Percentiles rank a stretch among this genome's conserved stretches.
Evolutionary conservation across 306 rosid species (phyloP).

Genomic region (Rosa persica): DNA sequence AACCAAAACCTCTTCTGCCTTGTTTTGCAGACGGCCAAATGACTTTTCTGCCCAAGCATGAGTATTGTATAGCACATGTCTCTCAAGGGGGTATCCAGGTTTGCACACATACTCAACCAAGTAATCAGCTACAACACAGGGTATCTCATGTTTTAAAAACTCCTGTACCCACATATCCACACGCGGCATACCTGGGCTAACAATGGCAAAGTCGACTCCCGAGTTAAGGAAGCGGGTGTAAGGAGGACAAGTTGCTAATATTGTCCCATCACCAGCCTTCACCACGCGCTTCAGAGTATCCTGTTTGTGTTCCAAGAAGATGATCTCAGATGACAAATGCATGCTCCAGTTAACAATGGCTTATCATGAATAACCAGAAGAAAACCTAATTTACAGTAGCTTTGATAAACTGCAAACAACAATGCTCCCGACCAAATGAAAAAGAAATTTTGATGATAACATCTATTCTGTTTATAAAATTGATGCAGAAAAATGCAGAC

Average conservation of each 20-base stretch:
- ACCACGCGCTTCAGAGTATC: conserved; percentile 89
- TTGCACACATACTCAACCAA: conserved; percentile 93
- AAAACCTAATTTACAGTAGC: neutral
- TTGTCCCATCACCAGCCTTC: conserved; percentile 86
- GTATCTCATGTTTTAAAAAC: conserved; percentile 79
- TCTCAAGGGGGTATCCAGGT: conserved; percentile 75
- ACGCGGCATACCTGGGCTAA: conserved; percentile 79
- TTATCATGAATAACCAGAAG: neutral
- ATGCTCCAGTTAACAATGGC: neutral
- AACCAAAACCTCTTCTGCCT: conserved; percentile 53
- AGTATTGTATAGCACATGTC: conserved; percentile 67
- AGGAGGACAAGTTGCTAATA: conserved; percentile 94
- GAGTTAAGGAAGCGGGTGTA: conserved; percentile 67
- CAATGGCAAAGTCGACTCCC: conserved; percentile 68
- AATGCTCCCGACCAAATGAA: neutral
- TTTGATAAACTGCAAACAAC: neutral
- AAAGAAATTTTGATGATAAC: neutral
- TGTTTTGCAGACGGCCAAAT: conserved; percentile 46
- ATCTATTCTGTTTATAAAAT: neutral
- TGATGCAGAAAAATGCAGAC: neutral
- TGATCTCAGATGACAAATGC: conserved; percentile 10
- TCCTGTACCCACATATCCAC: conserved; percentile 89
- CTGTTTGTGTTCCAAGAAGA: conserved; percentile 38
- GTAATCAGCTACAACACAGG: conserved; percentile 86
- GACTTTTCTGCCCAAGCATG: conserved; percentile 76